A percentile compares a stretch with the other conserved stretches of the same genome.
These are phyloP conservation scores for Russula compacta DNA, from an alignment of 768 basidiomycete species.

Conservation along the genomic window DNA sequence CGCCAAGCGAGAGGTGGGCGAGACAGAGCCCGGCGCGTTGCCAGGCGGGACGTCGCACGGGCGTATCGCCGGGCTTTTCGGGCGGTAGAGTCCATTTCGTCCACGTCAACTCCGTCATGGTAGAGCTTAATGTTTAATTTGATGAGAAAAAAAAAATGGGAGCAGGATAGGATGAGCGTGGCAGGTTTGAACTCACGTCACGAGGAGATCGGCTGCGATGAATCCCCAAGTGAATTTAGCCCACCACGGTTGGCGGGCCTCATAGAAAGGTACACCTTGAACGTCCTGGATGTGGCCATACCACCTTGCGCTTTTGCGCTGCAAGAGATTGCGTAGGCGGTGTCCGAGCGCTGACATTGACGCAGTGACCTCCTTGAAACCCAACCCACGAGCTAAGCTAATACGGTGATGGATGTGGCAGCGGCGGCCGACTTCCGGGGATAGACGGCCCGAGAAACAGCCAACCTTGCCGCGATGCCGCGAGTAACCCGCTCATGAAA, in stretches of 20 bases:
- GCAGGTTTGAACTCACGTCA: slow-evolving; percentile 12
- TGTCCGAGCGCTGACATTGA: slow-evolving; percentile 1
- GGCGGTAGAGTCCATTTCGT: slow-evolving; percentile 16
- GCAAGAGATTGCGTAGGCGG: slow-evolving; percentile 4
- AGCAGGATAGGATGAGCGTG: not conserved
- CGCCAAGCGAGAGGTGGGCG: slow-evolving; percentile 13
- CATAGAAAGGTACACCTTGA: slow-evolving; percentile 10
- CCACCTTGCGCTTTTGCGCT: not conserved
- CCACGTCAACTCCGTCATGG: slow-evolving; percentile 21
- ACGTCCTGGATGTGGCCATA: slow-evolving; percentile 6
- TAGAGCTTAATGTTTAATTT: slow-evolving; percentile 1
- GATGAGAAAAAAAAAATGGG: not conserved
- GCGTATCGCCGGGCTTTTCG: slow-evolving; percentile 5
- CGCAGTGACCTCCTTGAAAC: not conserved
- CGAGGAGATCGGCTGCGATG: slow-evolving; percentile 18
- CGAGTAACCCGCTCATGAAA: too few relatives aligned
- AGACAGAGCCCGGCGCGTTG: slow-evolving; percentile 17
- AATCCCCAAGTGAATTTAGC: slow-evolving; percentile 16
- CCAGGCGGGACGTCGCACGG: slow-evolving; percentile 14
- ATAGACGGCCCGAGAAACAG: not conserved
- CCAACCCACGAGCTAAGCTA: too few relatives aligned
- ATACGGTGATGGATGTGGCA: not conserved
- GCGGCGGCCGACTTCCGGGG: not conserved
- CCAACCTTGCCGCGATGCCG: too few relatives aligned
- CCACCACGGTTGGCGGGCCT: slow-evolving; percentile 18